Evolutionary conservation across 169 alveolate species (phyloP).

Genomic region (Cardiosporidium cionae): DNA sequence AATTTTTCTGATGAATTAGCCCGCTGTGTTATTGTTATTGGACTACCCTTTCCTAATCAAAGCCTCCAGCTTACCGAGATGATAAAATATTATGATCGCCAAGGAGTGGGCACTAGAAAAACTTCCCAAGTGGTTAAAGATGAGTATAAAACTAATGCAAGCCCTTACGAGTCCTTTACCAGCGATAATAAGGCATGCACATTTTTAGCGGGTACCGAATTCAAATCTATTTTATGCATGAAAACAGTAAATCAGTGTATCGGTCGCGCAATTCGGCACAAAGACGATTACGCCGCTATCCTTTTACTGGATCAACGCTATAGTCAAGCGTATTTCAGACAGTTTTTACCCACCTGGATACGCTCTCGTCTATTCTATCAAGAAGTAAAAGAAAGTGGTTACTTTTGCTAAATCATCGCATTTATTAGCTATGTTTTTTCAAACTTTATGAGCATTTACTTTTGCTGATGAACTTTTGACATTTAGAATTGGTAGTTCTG

Average conservation of each 20-base stretch:
- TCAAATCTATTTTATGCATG: conserved; percentile 57
- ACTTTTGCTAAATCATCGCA: too few species aligned
- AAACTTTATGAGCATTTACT: too few species aligned
- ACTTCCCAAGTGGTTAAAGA: not conserved
- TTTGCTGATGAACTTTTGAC: too few species aligned
- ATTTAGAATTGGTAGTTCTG: too few species aligned
- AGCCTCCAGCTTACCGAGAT: not conserved
- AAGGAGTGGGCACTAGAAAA: not conserved
- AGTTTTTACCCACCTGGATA: conserved; percentile 50
- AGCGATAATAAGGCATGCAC: too few species aligned
- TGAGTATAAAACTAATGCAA: not conserved
- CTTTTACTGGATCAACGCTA: conserved; percentile 82
- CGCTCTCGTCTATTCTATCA: too few species aligned
- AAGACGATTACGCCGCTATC: conserved; percentile 83
- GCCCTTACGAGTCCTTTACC: too few species aligned
- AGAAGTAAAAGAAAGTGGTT: too few species aligned
- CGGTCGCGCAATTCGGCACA: conserved; percentile 94
- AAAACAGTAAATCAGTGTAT: conserved; percentile 90
- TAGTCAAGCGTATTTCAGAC: conserved; percentile 17
- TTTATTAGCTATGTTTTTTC: too few species aligned
- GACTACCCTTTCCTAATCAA: conserved; percentile 85
- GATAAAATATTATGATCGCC: not conserved
- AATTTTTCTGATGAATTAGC: conserved; percentile 89
- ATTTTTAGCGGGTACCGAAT: not conserved
- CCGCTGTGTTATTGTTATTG: conserved; percentile 81